A percentile compares a stretch with the other conserved stretches of the same genome.
Conservation (phyloP, 768 basidiomycete genomes). For the Boletus speciosus region DNA sequence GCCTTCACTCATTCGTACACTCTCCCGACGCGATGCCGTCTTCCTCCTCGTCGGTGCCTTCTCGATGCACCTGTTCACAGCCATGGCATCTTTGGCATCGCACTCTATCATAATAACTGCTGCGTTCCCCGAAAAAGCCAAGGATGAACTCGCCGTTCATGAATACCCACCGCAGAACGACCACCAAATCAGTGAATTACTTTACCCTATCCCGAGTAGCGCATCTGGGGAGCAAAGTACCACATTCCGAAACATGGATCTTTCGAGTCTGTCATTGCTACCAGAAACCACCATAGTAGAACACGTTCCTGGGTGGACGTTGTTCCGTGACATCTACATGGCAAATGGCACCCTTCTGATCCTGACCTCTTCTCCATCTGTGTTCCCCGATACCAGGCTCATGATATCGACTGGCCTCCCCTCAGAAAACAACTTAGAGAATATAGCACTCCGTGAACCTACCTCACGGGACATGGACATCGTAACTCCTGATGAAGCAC, state of each 20-base stretch:
- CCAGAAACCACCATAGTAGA: slow-evolving; percentile 55
- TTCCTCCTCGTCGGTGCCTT: slow-evolving; percentile 58
- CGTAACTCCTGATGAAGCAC: slow-evolving; percentile 59
- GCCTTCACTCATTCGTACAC: slow-evolving; percentile 37
- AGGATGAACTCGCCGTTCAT: neutral
- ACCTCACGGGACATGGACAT: slow-evolving; percentile 59
- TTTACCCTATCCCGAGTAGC: neutral
- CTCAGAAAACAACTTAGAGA: slow-evolving; percentile 59
- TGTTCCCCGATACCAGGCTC: slow-evolving; percentile 46
- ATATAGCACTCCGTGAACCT: slow-evolving; percentile 64
- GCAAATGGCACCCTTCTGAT: slow-evolving; percentile 78
- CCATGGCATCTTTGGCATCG: slow-evolving; percentile 34
- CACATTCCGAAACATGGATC: neutral
- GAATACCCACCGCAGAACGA: slow-evolving; percentile 2
- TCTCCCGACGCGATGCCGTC: slow-evolving; percentile 55
- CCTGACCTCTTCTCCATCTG: slow-evolving; percentile 44
- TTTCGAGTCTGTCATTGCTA: slow-evolving; percentile 24
- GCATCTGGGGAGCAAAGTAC: neutral
- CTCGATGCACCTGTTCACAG: slow-evolving; percentile 50
- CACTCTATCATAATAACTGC: slow-evolving; percentile 33
- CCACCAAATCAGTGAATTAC: slow-evolving; percentile 3
- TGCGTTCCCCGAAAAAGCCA: slow-evolving; percentile 7
- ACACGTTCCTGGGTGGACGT: slow-evolving; percentile 81
- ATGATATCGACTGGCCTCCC: slow-evolving; percentile 68
- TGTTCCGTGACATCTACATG: slow-evolving; percentile 82